phyloP scores from a whole-genome alignment of 805 yeast species.

The Wickerhamomyces canadensis region DNA sequence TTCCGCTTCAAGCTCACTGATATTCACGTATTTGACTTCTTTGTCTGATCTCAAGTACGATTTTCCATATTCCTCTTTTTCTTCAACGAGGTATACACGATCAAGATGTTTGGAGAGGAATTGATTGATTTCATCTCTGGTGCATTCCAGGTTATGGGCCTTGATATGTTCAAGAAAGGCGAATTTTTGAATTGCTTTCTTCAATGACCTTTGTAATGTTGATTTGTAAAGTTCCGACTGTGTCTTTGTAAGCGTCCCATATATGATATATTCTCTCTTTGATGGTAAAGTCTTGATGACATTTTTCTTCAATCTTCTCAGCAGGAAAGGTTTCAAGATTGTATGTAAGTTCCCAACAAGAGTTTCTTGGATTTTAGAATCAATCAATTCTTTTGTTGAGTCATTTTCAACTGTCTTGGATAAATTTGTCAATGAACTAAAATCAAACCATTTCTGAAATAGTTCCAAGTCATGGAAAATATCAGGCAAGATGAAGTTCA shows the following conservation, averaged over 20 bases:
- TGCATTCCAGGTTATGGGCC: slow-evolving; percentile 28
- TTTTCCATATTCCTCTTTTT: slow-evolving; percentile 11
- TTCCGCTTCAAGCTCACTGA: slow-evolving; percentile 4
- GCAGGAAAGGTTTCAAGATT: slow-evolving; percentile 79
- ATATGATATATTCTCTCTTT: slow-evolving; percentile 82
- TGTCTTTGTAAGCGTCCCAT: slow-evolving; percentile 55
- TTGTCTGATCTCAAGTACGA: slow-evolving; percentile 9
- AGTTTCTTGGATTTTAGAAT: slow-evolving; percentile 50
- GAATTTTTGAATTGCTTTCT: slow-evolving; percentile 38
- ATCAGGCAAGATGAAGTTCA: slow-evolving; percentile 89
- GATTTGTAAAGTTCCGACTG: slow-evolving; percentile 61
- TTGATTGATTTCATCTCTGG: slow-evolving; percentile 30
- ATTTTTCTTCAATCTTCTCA: slow-evolving; percentile 73
- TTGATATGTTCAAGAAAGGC: slow-evolving; percentile 47
- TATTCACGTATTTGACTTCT: background rate
- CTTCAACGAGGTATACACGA: slow-evolving; percentile 22
- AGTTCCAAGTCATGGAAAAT: slow-evolving; percentile 85
- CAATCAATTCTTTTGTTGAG: slow-evolving; percentile 45
- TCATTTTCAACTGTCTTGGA: slow-evolving; percentile 29
- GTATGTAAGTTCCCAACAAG: slow-evolving; percentile 77
- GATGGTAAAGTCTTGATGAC: slow-evolving; percentile 74
- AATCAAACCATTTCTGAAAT: slow-evolving; percentile 94
- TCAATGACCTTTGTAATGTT: slow-evolving; percentile 42
- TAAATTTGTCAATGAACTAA: slow-evolving; percentile 47
- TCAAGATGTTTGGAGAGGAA: slow-evolving; percentile 36